A percentile compares a stretch with the other conserved stretches of the same genome.
phyloP scores from a whole-genome alignment of 116 monocot species.

The Papilionanthe hybrid region DNA sequence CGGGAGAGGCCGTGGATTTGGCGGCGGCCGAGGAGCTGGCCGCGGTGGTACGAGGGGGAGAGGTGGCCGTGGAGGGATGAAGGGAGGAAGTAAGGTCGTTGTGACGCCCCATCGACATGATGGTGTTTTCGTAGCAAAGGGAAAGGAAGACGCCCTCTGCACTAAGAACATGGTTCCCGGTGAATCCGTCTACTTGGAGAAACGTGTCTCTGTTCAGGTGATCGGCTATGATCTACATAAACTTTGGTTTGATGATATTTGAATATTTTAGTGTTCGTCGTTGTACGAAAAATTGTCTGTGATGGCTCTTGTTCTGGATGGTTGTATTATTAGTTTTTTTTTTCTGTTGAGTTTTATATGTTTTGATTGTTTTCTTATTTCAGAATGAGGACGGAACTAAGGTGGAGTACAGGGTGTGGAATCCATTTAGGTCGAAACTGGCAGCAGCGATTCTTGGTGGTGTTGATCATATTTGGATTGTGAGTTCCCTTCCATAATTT shows the following conservation, averaged over 20 bases:
- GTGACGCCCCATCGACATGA: constrained; percentile 76
- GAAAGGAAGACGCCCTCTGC: constrained; percentile 91
- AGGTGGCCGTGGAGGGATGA: constrained; percentile 84
- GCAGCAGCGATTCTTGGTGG: constrained; percentile 89
- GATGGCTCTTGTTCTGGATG: neutral
- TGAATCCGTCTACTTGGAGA: constrained; percentile 91
- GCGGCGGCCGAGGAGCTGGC: constrained; percentile 32
- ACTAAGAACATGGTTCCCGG: constrained; percentile 84
- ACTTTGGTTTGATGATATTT: neutral
- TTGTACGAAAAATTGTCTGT: neutral
- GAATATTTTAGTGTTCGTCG: too few species aligned
- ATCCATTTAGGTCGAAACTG: constrained; percentile 91
- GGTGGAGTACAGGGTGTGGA: constrained; percentile 90
- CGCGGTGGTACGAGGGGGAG: constrained; percentile 44
- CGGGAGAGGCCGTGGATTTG: constrained; percentile 22
- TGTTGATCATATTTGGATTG: constrained; percentile 92
- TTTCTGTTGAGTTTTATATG: neutral
- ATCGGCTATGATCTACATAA: neutral
- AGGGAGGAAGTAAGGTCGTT: constrained; percentile 79
- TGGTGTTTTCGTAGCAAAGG: constrained; percentile 83
- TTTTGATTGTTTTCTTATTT: constrained; percentile 13
- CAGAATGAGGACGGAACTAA: constrained; percentile 84
- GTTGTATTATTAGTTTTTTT: neutral
- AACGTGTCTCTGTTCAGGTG: constrained; percentile 90
- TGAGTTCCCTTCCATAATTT: constrained; percentile 21